A percentile compares a stretch with the other conserved stretches of the same genome.
These are phyloP conservation scores for Tricholoma hemisulphureum DNA, from an alignment of 768 basidiomycete species.

Conservation along the genomic window DNA sequence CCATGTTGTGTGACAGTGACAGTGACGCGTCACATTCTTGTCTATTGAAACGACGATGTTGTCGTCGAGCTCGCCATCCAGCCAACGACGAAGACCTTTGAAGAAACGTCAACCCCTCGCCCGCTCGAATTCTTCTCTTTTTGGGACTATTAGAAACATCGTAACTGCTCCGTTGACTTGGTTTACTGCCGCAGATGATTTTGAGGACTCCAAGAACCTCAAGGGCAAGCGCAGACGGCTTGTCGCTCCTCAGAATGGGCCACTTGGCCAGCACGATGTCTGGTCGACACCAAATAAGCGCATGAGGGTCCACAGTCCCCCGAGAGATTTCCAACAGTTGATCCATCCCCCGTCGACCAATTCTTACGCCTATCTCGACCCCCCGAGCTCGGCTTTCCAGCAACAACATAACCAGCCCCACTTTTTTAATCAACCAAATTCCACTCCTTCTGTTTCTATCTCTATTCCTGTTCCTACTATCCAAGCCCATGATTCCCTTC, in stretches of 20 bases:
- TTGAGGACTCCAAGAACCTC: slow-evolving; percentile 45
- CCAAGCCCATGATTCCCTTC: slow-evolving; percentile 30
- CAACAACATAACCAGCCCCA: slow-evolving; percentile 23
- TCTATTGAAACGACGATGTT: slow-evolving; percentile 36
- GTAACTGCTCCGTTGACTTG: slow-evolving; percentile 66
- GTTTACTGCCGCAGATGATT: slow-evolving; percentile 49
- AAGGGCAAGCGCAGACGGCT: slow-evolving; percentile 57
- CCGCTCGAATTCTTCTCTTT: slow-evolving; percentile 57
- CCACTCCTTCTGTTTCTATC: slow-evolving; percentile 27
- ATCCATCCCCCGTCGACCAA: slow-evolving; percentile 17
- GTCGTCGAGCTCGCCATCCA: slow-evolving; percentile 32
- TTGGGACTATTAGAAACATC: slow-evolving; percentile 63
- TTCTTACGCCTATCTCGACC: slow-evolving; percentile 49
- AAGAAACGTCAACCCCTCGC: slow-evolving; percentile 37
- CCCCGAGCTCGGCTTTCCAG: slow-evolving; percentile 46
- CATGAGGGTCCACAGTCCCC: slow-evolving; percentile 52
- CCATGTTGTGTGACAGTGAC: slow-evolving; percentile 32
- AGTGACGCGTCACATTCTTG: slow-evolving; percentile 17
- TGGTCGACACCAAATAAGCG: slow-evolving; percentile 46
- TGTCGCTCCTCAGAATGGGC: slow-evolving; percentile 29
- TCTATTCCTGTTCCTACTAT: slow-evolving; percentile 21
- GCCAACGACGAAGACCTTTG: slow-evolving; percentile 25
- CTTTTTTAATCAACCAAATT: slow-evolving; percentile 15
- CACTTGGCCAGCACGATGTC: slow-evolving; percentile 31
- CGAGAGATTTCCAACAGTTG: slow-evolving; percentile 31